Base-by-base conservation (phyloP, 306 rosid genomes). In the Cicer chorassanicum region DNA sequence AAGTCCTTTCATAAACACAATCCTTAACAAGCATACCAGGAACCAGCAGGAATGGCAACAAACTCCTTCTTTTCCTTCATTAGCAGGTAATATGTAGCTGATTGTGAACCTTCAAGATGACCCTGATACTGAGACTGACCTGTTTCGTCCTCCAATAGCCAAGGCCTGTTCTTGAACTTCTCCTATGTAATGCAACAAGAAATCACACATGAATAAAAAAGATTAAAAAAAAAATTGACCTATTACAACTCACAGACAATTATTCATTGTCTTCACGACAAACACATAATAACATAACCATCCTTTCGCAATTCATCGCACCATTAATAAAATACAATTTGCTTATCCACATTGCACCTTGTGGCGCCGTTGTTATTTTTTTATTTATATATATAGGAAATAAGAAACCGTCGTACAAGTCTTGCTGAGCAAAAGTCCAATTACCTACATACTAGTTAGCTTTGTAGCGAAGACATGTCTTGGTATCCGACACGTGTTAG, bases 91-190 rank as follows among this genome's bases (percentile, higher is more conserved):
- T 94, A 94, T 8, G 96, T 88, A 73, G 97, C 95, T 19, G 95
- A 88, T 77, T 94, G 99, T 62, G 97, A 87, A 53, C 99, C 96
- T 83, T 92, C 99, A 19, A 92, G 90, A n/a, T 88, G 95, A 80
- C 97, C 99, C 51, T 90, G 94, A 82, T 45, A 92, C 84, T 92
- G 99, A 67, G 72, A 86, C 73, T 89, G 97, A 36, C 97, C 99
- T 3, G 95, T 88, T 86, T 94, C 99, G 38, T 94, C 99, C 86
- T 94, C 99, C 93, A 94, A 86, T 34, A 88, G 84, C 99, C 99
- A 94, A 34, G 99, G 97, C 82, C 80, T 94, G 80, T 91, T 94
- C 90, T 88, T 94, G 88, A 85, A 90, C 86, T 90, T 94, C 72
- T 94, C 99, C 99, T 94, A 62, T 18, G 40, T 38, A 29, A 79